Evolutionary conservation across 139 green algal genomes (phyloP), one percentile per base, ranked within the genome.

Genomic region (Micromonas commoda): DNA sequence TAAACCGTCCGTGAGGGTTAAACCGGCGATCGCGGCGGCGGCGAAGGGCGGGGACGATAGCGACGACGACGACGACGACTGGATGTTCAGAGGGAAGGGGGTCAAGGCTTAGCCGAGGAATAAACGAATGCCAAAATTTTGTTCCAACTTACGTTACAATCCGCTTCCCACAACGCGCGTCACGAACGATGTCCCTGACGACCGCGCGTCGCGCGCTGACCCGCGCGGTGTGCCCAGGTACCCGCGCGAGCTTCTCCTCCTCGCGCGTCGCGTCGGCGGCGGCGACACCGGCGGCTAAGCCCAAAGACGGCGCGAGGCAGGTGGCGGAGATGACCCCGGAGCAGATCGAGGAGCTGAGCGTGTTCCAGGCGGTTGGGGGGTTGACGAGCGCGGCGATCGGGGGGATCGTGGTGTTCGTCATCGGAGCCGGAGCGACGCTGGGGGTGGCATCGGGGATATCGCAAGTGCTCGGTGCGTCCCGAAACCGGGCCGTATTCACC

Each of bases 281-380:
- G 45, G 16, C 45, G 45, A 9, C 45, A 16, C 16, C 9, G 9
- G 16, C 9, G 45, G 9, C 45, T 57, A 9, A 9, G 45, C 45
- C 9, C 9, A 57, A 61, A 3, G 33, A 74, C 67, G 67, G 52
- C 33, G 26, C 26, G 28, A 23, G 26, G 13, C 26, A 71, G 16
- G 64, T 29, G 26, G 64, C 31, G 29, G 35, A 26, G 68, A 75
- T 75, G 68, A 57, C 45, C 45, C 45, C 45, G 45, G 45, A 57
- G 45, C 45, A 57, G 45, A 57, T 57, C 45, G 37, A 60, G 37
- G 68, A 75, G 29, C 68, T 75, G 21, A 35, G 23, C 37, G 68
- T 61, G 68, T 63, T 75, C 23, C 13, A 39, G 1, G 68, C 68
- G 3, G 35, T 61, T 3, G 37, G 68, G 3, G 68, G 68, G 38